Percentiles rank a stretch among this genome's conserved stretches.
Evolutionary conservation across 1,139 yeast species (phyloP).

Genomic region (Yamadazyma triangularis): DNA sequence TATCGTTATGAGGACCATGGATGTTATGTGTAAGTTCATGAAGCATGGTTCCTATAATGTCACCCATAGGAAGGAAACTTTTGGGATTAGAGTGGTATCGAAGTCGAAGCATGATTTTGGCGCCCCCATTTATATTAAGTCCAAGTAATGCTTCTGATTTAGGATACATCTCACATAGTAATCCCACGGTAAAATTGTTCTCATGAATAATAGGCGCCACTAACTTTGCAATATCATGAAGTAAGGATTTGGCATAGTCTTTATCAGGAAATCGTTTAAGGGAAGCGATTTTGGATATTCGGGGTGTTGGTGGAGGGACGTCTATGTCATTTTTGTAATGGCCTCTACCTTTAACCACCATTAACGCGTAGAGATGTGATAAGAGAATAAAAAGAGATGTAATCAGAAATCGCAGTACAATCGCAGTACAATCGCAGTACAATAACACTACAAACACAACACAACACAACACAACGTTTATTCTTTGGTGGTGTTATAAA

Average conservation of each 20-base stretch:
- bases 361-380: no score
- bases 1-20: conserved; percentile 74
- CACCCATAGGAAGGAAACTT: conserved; percentile 62
- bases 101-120: conserved; percentile 67
- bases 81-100: conserved; percentile 54
- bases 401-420: no score
- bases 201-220: conserved; percentile 76
- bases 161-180: conserved; percentile 81
- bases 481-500: conserved; percentile 6
- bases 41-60: conserved; percentile 74
- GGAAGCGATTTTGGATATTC: conserved; percentile 51
- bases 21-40: conserved; percentile 86
- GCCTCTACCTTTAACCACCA: conserved; percentile 11
- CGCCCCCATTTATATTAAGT: conserved; percentile 80
- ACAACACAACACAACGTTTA: no score
- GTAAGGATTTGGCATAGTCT: conserved; percentile 53
- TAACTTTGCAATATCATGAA: conserved; percentile 56
- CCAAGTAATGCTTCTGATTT: conserved; percentile 65
- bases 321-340: conserved; percentile 6
- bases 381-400: no score
- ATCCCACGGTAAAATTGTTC: conserved; percentile 60
- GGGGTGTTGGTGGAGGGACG: conserved; percentile 41
- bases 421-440: no score
- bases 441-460: no score
- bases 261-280: conserved; percentile 49